Percentiles rank a stretch among this genome's conserved stretches.
These are phyloP conservation scores for Jaapia argillacea DNA, from an alignment of 768 basidiomycete genomes.

Conservation along the genomic window DNA sequence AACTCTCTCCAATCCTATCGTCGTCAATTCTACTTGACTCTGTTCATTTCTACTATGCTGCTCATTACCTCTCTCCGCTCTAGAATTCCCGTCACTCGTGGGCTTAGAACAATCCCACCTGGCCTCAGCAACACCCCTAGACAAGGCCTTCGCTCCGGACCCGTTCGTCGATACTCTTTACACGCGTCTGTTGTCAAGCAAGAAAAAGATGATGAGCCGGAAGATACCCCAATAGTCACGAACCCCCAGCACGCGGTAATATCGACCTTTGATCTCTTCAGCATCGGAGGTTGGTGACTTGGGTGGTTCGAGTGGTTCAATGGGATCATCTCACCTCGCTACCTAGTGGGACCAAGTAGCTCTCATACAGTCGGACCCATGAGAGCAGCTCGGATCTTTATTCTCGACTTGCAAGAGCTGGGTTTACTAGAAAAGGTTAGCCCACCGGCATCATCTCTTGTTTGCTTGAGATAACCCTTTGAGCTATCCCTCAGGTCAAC, in stretches of 20 bases:
- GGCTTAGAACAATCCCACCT: too few species aligned
- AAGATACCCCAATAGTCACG: too few species aligned
- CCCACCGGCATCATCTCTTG: slow-evolving; percentile 1
- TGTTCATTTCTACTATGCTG: too few species aligned
- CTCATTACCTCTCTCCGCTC: too few species aligned
- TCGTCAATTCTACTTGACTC: too few species aligned
- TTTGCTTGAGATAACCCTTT: background rate
- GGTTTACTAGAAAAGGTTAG: slow-evolving; percentile 58
- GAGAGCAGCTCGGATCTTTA: slow-evolving; percentile 87
- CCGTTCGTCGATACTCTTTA: too few species aligned
- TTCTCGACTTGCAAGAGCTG: slow-evolving; percentile 61
- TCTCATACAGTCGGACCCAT: slow-evolving; percentile 76
- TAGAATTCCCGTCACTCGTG: too few species aligned
- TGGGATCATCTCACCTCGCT: slow-evolving; percentile 1
- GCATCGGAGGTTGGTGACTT: slow-evolving; percentile 61
- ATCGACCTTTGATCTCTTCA: slow-evolving; percentile 88
- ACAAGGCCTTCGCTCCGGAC: too few species aligned
- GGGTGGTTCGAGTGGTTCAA: background rate
- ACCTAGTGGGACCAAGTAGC: slow-evolving; percentile 43
- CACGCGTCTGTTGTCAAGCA: too few species aligned
- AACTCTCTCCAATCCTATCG: too few species aligned
- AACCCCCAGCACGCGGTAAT: slow-evolving; percentile 85
- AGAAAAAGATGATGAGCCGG: too few species aligned
- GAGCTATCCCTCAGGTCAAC: slow-evolving; percentile 38
- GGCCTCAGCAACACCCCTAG: too few species aligned